phyloP scores from a whole-genome alignment of 192 early-diverging fungal genomes.

The Geranomyces michiganensis region DNA sequence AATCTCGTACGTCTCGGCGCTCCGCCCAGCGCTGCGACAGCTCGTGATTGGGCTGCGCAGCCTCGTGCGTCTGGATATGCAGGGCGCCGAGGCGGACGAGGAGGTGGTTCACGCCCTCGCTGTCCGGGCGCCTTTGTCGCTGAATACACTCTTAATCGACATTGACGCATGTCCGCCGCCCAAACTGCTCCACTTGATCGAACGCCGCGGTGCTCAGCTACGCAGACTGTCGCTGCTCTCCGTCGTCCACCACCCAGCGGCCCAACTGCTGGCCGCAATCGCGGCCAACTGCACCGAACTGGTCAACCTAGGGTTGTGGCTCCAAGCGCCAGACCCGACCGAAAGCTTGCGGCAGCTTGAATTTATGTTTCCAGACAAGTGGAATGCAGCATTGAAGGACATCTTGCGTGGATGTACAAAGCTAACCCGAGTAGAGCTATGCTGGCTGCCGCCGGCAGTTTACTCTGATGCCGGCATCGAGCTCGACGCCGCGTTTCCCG shows the following conservation, averaged over 20 bases:
- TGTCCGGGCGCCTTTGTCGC: background rate
- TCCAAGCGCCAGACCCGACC: conserved; percentile 15
- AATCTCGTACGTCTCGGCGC: too few relatives aligned
- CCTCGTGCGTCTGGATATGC: conserved; percentile 22
- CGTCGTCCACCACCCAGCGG: background rate
- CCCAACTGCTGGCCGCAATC: conserved; percentile 1
- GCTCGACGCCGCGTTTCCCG: background rate
- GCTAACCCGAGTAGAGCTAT: background rate
- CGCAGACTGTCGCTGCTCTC: conserved; percentile 18
- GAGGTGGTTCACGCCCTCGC: background rate
- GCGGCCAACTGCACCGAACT: background rate
- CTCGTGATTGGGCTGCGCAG: too few relatives aligned
- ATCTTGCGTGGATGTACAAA: background rate
- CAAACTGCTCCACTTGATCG: background rate
- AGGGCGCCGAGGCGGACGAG: conserved; percentile 18
- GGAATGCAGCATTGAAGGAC: background rate
- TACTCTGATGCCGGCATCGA: background rate
- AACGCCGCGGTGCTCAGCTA: conserved; percentile 1
- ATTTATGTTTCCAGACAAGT: conserved; percentile 1
- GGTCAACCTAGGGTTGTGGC: conserved; percentile 20
- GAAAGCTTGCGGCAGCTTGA: background rate
- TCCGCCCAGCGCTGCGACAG: too few relatives aligned
- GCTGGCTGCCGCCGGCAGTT: background rate
- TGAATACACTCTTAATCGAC: conserved; percentile 19
- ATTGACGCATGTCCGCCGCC: conserved; percentile 22